Conservation (phyloP, 1,284 basidiomycete genomes). For the Sanguinoderma infundibulare region DNA sequence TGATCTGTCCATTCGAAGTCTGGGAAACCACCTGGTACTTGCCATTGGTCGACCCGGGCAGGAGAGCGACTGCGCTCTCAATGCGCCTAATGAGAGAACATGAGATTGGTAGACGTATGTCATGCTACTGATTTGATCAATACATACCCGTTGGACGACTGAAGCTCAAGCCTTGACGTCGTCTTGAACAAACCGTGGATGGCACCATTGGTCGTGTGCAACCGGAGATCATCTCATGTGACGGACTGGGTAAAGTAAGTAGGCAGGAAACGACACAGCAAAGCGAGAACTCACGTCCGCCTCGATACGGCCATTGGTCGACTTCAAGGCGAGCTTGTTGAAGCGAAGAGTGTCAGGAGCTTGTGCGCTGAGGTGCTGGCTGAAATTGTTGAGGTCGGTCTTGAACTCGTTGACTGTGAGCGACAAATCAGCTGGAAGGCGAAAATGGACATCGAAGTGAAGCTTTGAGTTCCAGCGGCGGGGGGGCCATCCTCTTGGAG, state of each 20-base stretch:
- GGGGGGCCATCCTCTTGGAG: slow-evolving; percentile 10
- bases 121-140: no score
- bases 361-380: slow-evolving; percentile 27
- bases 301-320: slow-evolving; percentile 23
- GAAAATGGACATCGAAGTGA: slow-evolving; percentile 26
- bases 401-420: slow-evolving; percentile 26
- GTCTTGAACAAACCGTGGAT: slow-evolving; percentile 48
- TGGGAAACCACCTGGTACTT: slow-evolving; percentile 34
- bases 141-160: slow-evolving; percentile 37
- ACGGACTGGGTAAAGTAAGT: slow-evolving; percentile 4
- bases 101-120: background rate
- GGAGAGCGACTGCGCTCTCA: background rate
- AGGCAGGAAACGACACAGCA: no score
- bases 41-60: slow-evolving; percentile 32
- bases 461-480: slow-evolving; percentile 11
- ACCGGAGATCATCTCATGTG: background rate
- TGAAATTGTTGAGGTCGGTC: slow-evolving; percentile 29
- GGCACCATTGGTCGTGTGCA: slow-evolving; percentile 36
- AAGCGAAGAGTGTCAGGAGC: slow-evolving; percentile 23
- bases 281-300: slow-evolving; percentile 18
- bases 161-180: slow-evolving; percentile 39
- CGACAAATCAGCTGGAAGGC: slow-evolving; percentile 20
- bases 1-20: slow-evolving; percentile 33
- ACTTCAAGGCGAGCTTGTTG: slow-evolving; percentile 15
- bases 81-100: background rate